Evolutionary conservation across 768 basidiomycete genomes (phyloP).

Genomic region (Phaeotremella skinneri): DNA sequence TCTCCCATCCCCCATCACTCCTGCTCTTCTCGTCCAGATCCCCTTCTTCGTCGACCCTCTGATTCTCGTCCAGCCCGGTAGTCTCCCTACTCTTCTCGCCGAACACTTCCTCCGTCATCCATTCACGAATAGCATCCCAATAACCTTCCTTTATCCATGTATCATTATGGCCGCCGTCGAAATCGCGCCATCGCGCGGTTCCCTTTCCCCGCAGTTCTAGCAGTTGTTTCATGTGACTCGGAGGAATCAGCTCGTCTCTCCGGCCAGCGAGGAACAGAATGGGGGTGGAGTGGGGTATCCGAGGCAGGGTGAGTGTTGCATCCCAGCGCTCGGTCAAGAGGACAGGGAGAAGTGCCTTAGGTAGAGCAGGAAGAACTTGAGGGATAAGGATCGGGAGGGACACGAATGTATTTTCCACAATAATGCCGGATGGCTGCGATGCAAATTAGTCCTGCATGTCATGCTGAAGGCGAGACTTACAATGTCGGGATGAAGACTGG

Average conservation of each 20-base stretch:
- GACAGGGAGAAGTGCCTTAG: conserved; percentile 68
- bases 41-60: not conserved
- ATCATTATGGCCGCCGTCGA: conserved; percentile 54
- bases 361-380: conserved; percentile 68
- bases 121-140: conserved; percentile 50
- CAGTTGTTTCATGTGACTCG: conserved; percentile 64
- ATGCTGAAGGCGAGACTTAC: conserved; percentile 52
- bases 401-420: conserved; percentile 92
- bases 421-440: conserved; percentile 66
- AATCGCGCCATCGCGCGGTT: conserved; percentile 49
- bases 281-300: conserved; percentile 55
- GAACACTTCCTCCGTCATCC: conserved; percentile 43
- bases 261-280: conserved; percentile 78
- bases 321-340: conserved; percentile 77
- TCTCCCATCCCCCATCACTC: not conserved
- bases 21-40: not conserved
- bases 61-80: not conserved
- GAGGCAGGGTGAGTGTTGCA: conserved; percentile 64
- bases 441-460: not conserved
- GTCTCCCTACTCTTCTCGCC: conserved; percentile 3
- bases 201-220: conserved; percentile 32
- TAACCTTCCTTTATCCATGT: conserved; percentile 53
- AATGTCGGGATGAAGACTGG: conserved; percentile 69
- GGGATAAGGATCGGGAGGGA: conserved; percentile 82
- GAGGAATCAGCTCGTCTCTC: conserved; percentile 70